These are phyloP conservation scores for Cetraspora pellucida DNA, from an alignment of 192 early-diverging fungal genomes.

Conservation along the genomic window DNA sequence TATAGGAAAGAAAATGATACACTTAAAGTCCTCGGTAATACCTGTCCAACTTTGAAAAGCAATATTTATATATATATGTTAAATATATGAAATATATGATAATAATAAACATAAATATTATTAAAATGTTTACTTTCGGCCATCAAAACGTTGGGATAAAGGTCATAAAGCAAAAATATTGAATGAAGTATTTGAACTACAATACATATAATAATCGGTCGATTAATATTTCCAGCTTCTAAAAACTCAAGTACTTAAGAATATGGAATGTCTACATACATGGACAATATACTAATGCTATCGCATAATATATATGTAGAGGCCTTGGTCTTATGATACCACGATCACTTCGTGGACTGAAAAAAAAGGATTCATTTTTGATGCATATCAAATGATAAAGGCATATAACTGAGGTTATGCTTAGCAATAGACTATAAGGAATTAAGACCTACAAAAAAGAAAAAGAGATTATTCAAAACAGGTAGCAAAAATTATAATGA, in stretches of 20 bases:
- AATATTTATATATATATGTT: background rate
- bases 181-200: background rate
- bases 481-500: too few species aligned
- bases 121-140: background rate
- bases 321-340: slow-evolving; percentile 16
- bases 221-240: background rate
- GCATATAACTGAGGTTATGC: background rate
- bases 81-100: background rate
- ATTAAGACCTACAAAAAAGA: background rate
- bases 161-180: background rate
- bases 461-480: too few species aligned
- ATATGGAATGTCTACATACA: background rate
- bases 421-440: slow-evolving; percentile 13
- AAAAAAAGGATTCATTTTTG: slow-evolving; percentile 15
- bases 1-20: slow-evolving; percentile 1
- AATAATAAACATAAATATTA: background rate
- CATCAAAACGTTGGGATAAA: background rate
- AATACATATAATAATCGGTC: background rate
- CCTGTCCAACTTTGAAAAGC: background rate
- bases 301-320: background rate
- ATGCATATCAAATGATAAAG: background rate
- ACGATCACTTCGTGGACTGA: background rate
- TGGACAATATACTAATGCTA: background rate
- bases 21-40: background rate
- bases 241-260: background rate